A percentile compares a stretch with the other conserved stretches of the same genome.
Conservation (phyloP, 2,329 filamentous ascomycete genomes). For the Aspergillus latus region DNA sequence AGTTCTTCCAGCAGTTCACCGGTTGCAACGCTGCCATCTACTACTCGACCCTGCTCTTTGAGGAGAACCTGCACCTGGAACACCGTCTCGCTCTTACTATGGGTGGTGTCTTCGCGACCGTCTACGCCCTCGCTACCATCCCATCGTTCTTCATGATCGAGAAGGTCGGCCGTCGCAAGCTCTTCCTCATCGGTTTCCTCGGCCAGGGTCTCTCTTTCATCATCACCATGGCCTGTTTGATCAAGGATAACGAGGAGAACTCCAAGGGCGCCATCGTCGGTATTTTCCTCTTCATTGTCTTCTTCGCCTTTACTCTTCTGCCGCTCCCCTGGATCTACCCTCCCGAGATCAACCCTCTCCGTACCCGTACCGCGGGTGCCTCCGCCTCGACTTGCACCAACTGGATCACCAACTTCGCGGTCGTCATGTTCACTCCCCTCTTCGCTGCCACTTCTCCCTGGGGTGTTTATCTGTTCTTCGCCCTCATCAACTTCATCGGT, state of each 20-base stretch:
- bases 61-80: constrained; percentile 35
- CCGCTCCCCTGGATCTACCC: constrained; percentile 58
- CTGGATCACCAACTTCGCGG: constrained; percentile 56
- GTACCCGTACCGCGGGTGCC: constrained; percentile 54
- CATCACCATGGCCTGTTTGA: constrained; percentile 37
- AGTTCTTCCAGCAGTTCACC: constrained; percentile 46
- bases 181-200: constrained; percentile 32
- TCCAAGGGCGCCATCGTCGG: constrained; percentile 51
- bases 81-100: constrained; percentile 24
- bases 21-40: constrained; percentile 50
- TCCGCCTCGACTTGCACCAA: constrained; percentile 53
- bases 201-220: constrained; percentile 37
- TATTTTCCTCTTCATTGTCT: constrained; percentile 66
- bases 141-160: constrained; percentile 32
- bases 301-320: constrained; percentile 64
- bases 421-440: constrained; percentile 50
- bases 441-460: constrained; percentile 35
- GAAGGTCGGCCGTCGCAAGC: constrained; percentile 43
- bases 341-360: constrained; percentile 54
- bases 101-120: constrained; percentile 30
- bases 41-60: constrained; percentile 47
- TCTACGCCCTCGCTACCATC: constrained; percentile 30
- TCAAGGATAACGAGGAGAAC: constrained; percentile 21
- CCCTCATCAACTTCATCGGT: constrained; percentile 40
- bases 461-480: constrained; percentile 46